phyloP scores from a whole-genome alignment of 495 filamentous ascomycete genomes.

The Aspergillus heteromorphus region DNA sequence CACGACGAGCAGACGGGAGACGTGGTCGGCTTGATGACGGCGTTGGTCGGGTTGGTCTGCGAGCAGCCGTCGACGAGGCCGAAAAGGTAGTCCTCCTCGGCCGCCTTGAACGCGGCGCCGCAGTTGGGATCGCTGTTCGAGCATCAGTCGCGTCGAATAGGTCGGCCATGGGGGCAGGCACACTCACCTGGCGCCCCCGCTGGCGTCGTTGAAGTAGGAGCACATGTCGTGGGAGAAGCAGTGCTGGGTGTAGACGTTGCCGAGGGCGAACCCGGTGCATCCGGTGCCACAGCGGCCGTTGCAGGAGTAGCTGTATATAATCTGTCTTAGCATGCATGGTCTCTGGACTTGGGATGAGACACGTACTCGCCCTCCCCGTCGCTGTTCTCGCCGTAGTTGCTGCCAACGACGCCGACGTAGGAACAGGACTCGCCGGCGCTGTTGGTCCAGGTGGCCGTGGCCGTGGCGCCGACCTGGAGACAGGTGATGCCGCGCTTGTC shows the following conservation, averaged over 20 bases:
- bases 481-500: slow-evolving; percentile 11
- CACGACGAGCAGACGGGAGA: slow-evolving; percentile 6
- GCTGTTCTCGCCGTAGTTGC: slow-evolving; percentile 10
- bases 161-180: too few species aligned
- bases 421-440: slow-evolving; percentile 9
- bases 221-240: slow-evolving; percentile 15
- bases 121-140: slow-evolving; percentile 9
- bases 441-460: slow-evolving; percentile 13
- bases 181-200: slow-evolving; percentile 10
- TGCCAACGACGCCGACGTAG: slow-evolving; percentile 9
- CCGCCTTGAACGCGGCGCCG: slow-evolving; percentile 7
- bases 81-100: slow-evolving; percentile 5
- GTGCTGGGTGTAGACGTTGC: slow-evolving; percentile 12
- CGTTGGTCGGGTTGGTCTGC: slow-evolving; percentile 10
- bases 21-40: background rate
- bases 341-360: background rate
- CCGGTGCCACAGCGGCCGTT: slow-evolving; percentile 13
- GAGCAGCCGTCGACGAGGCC: slow-evolving; percentile 6
- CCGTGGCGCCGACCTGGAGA: slow-evolving; percentile 7
- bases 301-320: slow-evolving; percentile 10
- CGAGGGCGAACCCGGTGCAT: slow-evolving; percentile 5
- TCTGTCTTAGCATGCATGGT: background rate
- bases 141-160: background rate
- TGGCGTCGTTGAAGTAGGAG: slow-evolving; percentile 10
- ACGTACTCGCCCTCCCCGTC: slow-evolving; percentile 12